Conservation (phyloP, 179 eudicot genomes). For the Carnegiea gigantea region DNA sequence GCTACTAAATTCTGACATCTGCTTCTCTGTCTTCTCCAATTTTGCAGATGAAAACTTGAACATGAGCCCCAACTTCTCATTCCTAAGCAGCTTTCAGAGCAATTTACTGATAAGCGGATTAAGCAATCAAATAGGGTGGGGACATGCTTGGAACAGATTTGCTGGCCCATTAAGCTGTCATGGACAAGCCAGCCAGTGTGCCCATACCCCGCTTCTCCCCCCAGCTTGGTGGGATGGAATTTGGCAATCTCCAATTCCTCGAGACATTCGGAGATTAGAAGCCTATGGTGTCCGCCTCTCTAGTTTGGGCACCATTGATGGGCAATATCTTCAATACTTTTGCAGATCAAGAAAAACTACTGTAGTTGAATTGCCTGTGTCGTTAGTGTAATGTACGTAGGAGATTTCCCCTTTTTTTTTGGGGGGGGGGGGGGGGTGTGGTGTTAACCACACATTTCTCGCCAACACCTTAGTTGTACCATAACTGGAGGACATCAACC, state of each 20-base stretch:
- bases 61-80: slow-evolving; percentile 41
- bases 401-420: no score
- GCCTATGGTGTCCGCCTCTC: slow-evolving; percentile 63
- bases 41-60: slow-evolving; percentile 48
- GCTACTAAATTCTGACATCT: not conserved
- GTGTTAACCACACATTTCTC: not conserved
- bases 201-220: slow-evolving; percentile 82
- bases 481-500: no score
- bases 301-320: slow-evolving; percentile 73
- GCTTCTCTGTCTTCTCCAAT: not conserved
- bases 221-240: slow-evolving; percentile 99
- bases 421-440: not conserved
- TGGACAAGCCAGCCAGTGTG: slow-evolving; percentile 73
- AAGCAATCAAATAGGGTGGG: slow-evolving; percentile 90
- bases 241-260: slow-evolving; percentile 89
- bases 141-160: slow-evolving; percentile 93
- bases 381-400: slow-evolving; percentile 28
- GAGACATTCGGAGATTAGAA: slow-evolving; percentile 69
- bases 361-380: slow-evolving; percentile 29
- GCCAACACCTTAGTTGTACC: no score
- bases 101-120: slow-evolving; percentile 58
- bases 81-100: slow-evolving; percentile 76
- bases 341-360: slow-evolving; percentile 52
- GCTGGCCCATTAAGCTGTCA: slow-evolving; percentile 85
- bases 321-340: slow-evolving; percentile 44